phyloP scores from a whole-genome alignment of 257 asterid species.

The Solanum bukasovii region DNA sequence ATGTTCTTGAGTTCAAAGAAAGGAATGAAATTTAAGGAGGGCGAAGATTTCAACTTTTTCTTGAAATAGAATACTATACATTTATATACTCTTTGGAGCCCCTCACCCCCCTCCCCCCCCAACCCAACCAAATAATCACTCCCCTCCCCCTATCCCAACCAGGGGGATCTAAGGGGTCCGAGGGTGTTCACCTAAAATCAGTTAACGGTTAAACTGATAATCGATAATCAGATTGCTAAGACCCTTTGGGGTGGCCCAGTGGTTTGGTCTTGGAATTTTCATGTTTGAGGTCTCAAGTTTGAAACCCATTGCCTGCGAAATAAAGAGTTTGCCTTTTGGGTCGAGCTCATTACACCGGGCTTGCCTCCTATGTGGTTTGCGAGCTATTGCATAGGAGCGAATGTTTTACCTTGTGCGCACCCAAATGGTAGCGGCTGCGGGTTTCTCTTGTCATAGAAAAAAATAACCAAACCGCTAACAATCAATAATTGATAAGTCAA shows the following conservation, averaged over 20 bases:
- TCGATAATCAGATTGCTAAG: rapidly evolving
- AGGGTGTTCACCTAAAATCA: not conserved
- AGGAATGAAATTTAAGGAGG: constrained; percentile 5
- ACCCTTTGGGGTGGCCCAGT: rapidly evolving
- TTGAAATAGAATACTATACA: not conserved
- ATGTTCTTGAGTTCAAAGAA: constrained; percentile 21
- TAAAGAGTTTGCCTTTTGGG: rapidly evolving
- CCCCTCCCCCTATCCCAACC: not conserved
- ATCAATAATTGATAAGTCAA: too few relatives aligned
- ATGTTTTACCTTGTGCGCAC: not conserved
- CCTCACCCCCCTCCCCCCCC: too few relatives aligned
- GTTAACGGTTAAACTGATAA: not conserved
- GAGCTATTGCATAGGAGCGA: not conserved
- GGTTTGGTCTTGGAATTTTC: rapidly evolving
- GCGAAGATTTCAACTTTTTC: not conserved
- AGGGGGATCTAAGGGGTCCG: not conserved
- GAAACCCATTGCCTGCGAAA: rapidly evolving
- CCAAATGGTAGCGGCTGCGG: rapidly evolving
- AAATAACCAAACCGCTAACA: too few relatives aligned
- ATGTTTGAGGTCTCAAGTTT: not conserved
- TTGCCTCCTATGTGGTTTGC: too few relatives aligned
- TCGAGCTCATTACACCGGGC: rapidly evolving
- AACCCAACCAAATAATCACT: too few relatives aligned
- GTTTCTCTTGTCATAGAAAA: too few relatives aligned
- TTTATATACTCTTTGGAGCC: not conserved